Base-by-base conservation (phyloP, 2,329 filamentous ascomycete species). In the Colletotrichum godetiae region DNA sequence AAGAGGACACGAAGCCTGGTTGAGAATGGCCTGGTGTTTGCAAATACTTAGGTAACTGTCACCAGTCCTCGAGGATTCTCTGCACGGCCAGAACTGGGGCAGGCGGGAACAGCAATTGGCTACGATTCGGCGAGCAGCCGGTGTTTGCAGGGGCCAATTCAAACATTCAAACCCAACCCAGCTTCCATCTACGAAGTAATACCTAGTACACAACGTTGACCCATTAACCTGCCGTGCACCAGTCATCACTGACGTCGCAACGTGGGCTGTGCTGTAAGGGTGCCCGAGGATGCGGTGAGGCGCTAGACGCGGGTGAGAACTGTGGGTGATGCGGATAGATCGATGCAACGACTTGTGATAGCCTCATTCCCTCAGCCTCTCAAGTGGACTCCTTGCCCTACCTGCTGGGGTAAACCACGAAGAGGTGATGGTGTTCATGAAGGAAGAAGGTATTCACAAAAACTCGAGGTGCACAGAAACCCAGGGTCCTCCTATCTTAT, bases 261-360 rank as follows among this genome's bases (percentile, higher is more conserved):
- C 55, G 56, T 55, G 62, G n/a, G 31, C 53, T 56, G 46, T n/a
- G 61, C 52, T 68, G 65, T 52, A 58, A n/a, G 65, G 64, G 13
- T 62, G 66, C 59, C 66, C 69, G 49, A 72, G 55, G 59, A 69
- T 29, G 15, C 37, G 27, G 56, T 46, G 58, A 53, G 58, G 69
- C 65, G 65, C 69, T 72, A 63, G 24, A 37, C 58, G 69, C 58
- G 69, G 58, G 49, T 61, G 37, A n/a, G 10, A 22, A 2, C 31
- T 63, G 35, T 42, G 19, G 33, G 24, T 27, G 56, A 56, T 67
- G 13, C 35, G 58, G 58, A 60, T 46, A 72, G 68, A 72, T 58
- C 58, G 46, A 46, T 56, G 19, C 19, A n/a, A 19, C 1, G 15
- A 1, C 52, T 22, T 53, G 53, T 52, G 42, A 2, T 33, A 49